Base-by-base conservation (phyloP, 2,329 filamentous ascomycete species). In the Diaporthe eres region DNA sequence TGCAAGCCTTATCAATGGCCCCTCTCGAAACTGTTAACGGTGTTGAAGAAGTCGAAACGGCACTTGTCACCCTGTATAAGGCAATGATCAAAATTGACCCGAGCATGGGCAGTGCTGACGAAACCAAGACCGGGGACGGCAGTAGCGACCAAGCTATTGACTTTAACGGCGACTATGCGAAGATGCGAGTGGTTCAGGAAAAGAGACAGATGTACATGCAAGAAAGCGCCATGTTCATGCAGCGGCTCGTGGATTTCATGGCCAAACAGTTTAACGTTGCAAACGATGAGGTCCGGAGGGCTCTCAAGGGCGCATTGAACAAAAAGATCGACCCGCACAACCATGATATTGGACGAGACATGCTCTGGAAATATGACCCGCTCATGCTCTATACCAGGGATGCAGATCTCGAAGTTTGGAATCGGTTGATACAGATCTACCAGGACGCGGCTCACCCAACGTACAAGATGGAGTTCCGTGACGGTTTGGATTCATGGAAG, bases 71-170 rank as follows among this genome's bases (percentile, higher is more conserved):
- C 17, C 88, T 99, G 9, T 98, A 97, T 85, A 97, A 94, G 83
- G 97, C 96, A 10, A 95, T 98, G 92, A 88, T 94, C 79, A 98
- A 96, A 77, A 98, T 98, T 74, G 96, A 98, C 81, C 95, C 96
- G 1, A 92, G 92, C 10, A 90, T 96, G 61, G 90, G 93, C 71
- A 86, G 85, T 72, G 83, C 85, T 72, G 88, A 89, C 73, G 81
- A 85, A 31, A 83, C 85, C 72, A 89, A 87, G 79, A 87, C 84
- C 77, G 87, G 86, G 72, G 88, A 90, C 73, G 81, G 85, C 22
- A 87, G 88, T 75, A 80, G 80, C n/a, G 85, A 86, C 71, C 87
- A 88, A 72, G 82, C 85, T 17, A 84, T 85, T 37, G 88, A 88
- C 6, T 90, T 94, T 17, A 92, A 94, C 79, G 92, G 90, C 71